Percentiles rank a stretch among this genome's conserved stretches.
phyloP scores from a whole-genome alignment of 2,329 filamentous ascomycete genomes.

The Beauveria sp. region DNA sequence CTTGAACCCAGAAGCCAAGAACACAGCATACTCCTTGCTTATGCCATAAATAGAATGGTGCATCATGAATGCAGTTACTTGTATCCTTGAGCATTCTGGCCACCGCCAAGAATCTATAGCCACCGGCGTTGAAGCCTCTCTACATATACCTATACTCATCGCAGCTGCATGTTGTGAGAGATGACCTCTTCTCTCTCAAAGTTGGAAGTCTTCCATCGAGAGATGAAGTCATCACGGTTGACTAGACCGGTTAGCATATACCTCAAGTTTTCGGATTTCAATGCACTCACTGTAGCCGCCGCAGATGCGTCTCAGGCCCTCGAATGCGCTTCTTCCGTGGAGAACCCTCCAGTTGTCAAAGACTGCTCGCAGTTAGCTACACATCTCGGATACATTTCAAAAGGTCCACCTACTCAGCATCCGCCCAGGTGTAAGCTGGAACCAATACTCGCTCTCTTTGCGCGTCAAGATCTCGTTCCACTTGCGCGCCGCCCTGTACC shows the following conservation, averaged over 20 bases:
- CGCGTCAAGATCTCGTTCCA: conserved; percentile 65
- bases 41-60: neutral
- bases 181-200: conserved; percentile 41
- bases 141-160: neutral
- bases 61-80: neutral
- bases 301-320: conserved; percentile 78
- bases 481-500: conserved; percentile 74
- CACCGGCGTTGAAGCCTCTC: neutral
- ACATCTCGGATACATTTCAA: neutral
- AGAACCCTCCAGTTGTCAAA: conserved; percentile 96
- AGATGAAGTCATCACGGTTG: conserved; percentile 73
- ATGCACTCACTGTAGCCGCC: conserved; percentile 73
- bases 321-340: conserved; percentile 78
- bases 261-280: neutral
- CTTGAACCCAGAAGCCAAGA: neutral
- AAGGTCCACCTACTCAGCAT: conserved; percentile 56
- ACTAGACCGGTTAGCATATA: conserved; percentile 37
- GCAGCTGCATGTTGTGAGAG: conserved; percentile 24
- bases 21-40: neutral
- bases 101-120: neutral
- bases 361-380: conserved; percentile 40
- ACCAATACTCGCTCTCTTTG: conserved; percentile 63
- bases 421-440: conserved; percentile 71
- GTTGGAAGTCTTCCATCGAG: conserved; percentile 66
- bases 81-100: neutral